Evolutionary conservation across 176 grass and related monocot genomes (phyloP).

Genomic region (Zea mays): Zm-B73-REFERENCE-NAM-5.0 NC_050099.1:234428501-234429000

Average conservation of each 20-base stretch:
- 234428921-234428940: neutral
- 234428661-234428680: neutral
- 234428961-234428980: constrained; percentile 64
- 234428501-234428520: constrained; percentile 1
- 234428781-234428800: neutral
- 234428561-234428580: neutral
- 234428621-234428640: no score
- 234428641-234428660: neutral
- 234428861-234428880: constrained; percentile 10
- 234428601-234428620: neutral
- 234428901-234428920: neutral
- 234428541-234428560: neutral
- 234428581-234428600: neutral
- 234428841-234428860: constrained; percentile 4
- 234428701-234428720: neutral
- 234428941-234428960: constrained; percentile 53
- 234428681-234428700: neutral
- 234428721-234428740: constrained; percentile 6
- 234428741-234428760: neutral
- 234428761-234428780: neutral
- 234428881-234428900: constrained; percentile 9
- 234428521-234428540: neutral
- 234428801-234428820: neutral
- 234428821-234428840: neutral
- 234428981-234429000: constrained; percentile 86